Conservation (phyloP, 768 basidiomycete genomes). For the Pleurotus platypus region DNA sequence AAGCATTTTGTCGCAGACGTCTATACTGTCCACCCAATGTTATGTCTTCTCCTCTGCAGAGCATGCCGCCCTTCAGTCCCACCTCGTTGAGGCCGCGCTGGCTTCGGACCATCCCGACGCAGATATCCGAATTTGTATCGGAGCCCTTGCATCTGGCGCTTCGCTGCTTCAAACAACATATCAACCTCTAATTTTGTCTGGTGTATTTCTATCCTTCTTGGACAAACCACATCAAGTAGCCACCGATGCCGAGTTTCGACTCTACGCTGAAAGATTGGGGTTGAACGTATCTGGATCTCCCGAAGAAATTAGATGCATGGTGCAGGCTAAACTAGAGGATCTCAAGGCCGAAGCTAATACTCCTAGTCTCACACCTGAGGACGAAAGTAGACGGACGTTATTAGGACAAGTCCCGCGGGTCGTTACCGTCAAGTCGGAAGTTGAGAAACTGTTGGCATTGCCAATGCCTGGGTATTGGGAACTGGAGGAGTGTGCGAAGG, state of each 20-base stretch:
- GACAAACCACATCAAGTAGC: slow-evolving; percentile 24
- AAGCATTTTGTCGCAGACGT: slow-evolving; percentile 22
- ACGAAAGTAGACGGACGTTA: slow-evolving; percentile 26
- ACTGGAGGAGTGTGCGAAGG: slow-evolving; percentile 33
- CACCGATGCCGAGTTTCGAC: slow-evolving; percentile 33
- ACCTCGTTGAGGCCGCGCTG: slow-evolving; percentile 39
- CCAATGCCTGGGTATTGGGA: slow-evolving; percentile 49
- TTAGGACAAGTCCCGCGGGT: slow-evolving; percentile 42
- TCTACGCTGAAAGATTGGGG: slow-evolving; percentile 36
- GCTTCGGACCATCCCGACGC: slow-evolving; percentile 22
- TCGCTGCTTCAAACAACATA: slow-evolving; percentile 45
- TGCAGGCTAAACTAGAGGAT: slow-evolving; percentile 31
- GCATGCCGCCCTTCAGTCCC: slow-evolving; percentile 33
- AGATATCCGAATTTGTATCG: slow-evolving; percentile 44
- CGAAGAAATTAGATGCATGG: slow-evolving; percentile 31
- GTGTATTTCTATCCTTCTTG: slow-evolving; percentile 38
- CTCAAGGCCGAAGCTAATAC: slow-evolving; percentile 27
- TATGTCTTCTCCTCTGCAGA: slow-evolving; percentile 45
- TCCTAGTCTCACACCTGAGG: neutral
- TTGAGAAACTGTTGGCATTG: slow-evolving; percentile 41
- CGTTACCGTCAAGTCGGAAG: slow-evolving; percentile 39
- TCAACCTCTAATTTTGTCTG: slow-evolving; percentile 44
- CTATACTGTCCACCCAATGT: slow-evolving; percentile 34
- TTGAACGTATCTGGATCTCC: slow-evolving; percentile 32
- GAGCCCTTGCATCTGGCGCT: slow-evolving; percentile 45